Conservation (phyloP, 805 yeast species). For the Peterozyma toletana region DNA sequence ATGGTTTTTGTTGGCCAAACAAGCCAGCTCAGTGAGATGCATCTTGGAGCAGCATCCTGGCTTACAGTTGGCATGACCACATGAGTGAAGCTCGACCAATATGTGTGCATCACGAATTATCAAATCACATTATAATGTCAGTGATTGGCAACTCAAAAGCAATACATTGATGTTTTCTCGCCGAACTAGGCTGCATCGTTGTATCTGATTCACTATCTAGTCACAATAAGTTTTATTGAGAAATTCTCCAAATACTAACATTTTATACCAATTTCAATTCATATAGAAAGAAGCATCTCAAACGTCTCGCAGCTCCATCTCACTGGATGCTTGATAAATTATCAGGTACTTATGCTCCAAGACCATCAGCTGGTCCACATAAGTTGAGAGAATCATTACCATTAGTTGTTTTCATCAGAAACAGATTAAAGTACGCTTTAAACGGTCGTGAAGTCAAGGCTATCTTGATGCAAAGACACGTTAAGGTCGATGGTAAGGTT, state of each 20-base stretch:
- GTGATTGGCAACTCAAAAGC: not conserved
- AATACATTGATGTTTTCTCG: not conserved
- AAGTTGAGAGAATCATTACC: conserved; percentile 98
- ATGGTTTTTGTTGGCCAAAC: too few relatives aligned
- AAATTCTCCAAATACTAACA: not conserved
- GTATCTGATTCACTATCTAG: not conserved
- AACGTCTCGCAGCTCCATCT: conserved; percentile 99
- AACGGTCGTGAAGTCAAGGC: conserved; percentile 99
- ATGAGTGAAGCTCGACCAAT: not conserved
- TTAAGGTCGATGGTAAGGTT: conserved; percentile 98
- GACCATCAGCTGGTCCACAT: conserved; percentile 99
- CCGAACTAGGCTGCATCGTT: not conserved
- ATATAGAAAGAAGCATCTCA: conserved; percentile 91
- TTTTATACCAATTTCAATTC: conserved; percentile 1
- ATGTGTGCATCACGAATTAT: not conserved
- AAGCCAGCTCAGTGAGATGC: too few relatives aligned
- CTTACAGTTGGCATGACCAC: too few relatives aligned
- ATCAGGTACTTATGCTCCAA: conserved; percentile 99
- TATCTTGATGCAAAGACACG: conserved; percentile 96
- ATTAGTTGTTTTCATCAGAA: conserved; percentile 92
- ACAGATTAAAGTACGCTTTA: conserved; percentile 97
- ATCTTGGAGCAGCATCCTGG: too few relatives aligned
- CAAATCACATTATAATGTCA: not conserved
- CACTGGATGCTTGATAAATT: conserved; percentile 99
- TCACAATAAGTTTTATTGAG: not conserved